These are phyloP conservation scores for Vitis hybrid DNA, from an alignment of 177 flowering plant genomes.

Conservation along the genomic window DNA sequence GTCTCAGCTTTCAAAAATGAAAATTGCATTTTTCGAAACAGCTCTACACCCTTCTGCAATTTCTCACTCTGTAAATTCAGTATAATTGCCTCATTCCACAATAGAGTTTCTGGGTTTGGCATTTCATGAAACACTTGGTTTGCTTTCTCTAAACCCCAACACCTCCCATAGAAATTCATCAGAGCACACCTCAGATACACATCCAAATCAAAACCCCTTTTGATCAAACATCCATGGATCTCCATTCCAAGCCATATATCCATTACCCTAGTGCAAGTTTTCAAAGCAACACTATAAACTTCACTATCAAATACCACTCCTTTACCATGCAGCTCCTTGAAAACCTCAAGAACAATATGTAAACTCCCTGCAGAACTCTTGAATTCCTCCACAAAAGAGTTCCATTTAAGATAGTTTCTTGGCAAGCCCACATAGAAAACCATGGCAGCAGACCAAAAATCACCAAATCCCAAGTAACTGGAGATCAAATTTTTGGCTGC, in stretches of 20 bases:
- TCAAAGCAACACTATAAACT: conserved; percentile 35
- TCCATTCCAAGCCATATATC: conserved; percentile 46
- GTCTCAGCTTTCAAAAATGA: conserved; percentile 31
- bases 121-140: conserved; percentile 42
- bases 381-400: conserved; percentile 38
- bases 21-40: conserved; percentile 56
- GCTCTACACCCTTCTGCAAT: conserved; percentile 26
- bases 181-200: conserved; percentile 43
- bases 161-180: conserved; percentile 53
- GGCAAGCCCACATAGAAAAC: conserved; percentile 43
- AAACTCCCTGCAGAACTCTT: conserved; percentile 31
- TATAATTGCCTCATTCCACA: conserved; percentile 56
- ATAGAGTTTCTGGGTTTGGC: conserved; percentile 17
- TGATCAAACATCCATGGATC: conserved; percentile 56
- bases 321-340: conserved; percentile 42
- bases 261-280: conserved; percentile 33
- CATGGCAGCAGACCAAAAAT: conserved; percentile 43
- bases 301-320: conserved; percentile 34
- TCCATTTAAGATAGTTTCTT: conserved; percentile 33
- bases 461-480: conserved; percentile 45
- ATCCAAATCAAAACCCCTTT: conserved; percentile 55
- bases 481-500: conserved; percentile 33
- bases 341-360: conserved; percentile 43
- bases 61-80: conserved; percentile 36
- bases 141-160: conserved; percentile 41